Conservation (phyloP, 768 basidiomycete genomes). For the Candolleomyces eurysporus region DNA sequence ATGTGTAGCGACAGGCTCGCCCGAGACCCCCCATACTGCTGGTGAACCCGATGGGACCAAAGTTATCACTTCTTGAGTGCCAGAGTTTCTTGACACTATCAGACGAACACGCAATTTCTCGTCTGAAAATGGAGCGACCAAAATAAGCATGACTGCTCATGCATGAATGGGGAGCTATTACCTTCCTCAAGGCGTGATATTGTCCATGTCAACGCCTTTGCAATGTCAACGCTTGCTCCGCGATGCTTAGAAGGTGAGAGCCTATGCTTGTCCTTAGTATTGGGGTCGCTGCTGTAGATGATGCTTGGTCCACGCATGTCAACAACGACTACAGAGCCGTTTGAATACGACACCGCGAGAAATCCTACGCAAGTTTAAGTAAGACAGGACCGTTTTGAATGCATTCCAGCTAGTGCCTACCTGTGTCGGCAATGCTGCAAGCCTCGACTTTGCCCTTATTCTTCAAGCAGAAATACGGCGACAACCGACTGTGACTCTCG, state of each 20-base stretch:
- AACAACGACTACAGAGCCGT: conserved; percentile 58
- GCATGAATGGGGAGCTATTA: conserved; percentile 12
- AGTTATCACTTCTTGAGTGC: conserved; percentile 58
- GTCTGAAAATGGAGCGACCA: conserved; percentile 28
- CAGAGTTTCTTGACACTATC: conserved; percentile 57
- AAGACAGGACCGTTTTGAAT: not conserved
- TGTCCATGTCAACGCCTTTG: conserved; percentile 65
- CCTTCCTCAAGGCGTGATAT: conserved; percentile 58
- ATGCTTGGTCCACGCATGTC: conserved; percentile 76
- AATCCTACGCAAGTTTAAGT: conserved; percentile 53
- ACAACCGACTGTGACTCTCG: conserved; percentile 42
- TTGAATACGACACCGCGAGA: conserved; percentile 65
- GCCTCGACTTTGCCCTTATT: conserved; percentile 47
- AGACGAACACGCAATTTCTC: conserved; percentile 52
- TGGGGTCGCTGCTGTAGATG: conserved; percentile 47
- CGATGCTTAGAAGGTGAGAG: conserved; percentile 30
- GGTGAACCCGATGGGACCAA: conserved; percentile 36
- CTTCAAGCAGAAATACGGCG: conserved; percentile 51
- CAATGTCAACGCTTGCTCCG: conserved; percentile 43
- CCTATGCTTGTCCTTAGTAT: conserved; percentile 35
- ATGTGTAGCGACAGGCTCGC: conserved; percentile 35
- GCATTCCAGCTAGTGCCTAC: conserved; percentile 34
- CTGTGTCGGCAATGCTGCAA: conserved; percentile 70
- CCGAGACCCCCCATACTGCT: conserved; percentile 31
- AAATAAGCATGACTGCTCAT: not conserved